These are phyloP conservation scores for Diutina rugosa DNA, from an alignment of 1,139 yeast genomes.

Conservation along the genomic window DNA sequence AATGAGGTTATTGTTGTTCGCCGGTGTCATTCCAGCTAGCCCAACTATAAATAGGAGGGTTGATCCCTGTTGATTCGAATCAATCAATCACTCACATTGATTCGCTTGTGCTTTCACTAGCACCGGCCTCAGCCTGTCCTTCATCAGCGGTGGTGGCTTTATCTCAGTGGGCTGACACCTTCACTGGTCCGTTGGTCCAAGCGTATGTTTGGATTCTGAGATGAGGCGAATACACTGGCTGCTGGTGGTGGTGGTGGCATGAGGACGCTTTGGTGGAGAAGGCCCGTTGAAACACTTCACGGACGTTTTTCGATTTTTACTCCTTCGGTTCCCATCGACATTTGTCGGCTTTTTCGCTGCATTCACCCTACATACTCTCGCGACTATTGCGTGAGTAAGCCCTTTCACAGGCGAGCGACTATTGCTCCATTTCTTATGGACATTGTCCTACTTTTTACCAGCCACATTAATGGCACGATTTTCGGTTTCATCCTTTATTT, in stretches of 20 bases:
- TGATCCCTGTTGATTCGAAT: not conserved
- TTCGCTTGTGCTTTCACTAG: not conserved
- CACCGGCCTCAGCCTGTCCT: not conserved
- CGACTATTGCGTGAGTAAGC: not conserved
- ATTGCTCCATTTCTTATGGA: not conserved
- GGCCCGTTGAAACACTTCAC: not conserved
- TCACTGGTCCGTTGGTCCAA: not conserved
- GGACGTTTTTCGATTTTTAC: not conserved
- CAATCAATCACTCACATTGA: conserved; percentile 1
- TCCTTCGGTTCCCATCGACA: not conserved
- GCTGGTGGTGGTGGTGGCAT: not conserved
- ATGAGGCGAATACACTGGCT: no score
- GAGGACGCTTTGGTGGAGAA: not conserved
- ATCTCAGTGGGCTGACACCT: not conserved
- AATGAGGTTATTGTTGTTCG: not conserved
- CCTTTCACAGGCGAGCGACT: not conserved
- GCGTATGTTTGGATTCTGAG: no score
- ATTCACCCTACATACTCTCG: not conserved
- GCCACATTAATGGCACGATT: not conserved
- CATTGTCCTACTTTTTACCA: not conserved
- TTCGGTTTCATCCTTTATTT: not conserved
- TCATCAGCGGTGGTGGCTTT: not conserved
- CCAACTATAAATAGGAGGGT: not conserved
- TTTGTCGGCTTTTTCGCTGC: no score
- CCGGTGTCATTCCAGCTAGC: not conserved